Evolutionary conservation across 139 green algal species (phyloP).

Genomic region (Haematococcus lacustris): DNA sequence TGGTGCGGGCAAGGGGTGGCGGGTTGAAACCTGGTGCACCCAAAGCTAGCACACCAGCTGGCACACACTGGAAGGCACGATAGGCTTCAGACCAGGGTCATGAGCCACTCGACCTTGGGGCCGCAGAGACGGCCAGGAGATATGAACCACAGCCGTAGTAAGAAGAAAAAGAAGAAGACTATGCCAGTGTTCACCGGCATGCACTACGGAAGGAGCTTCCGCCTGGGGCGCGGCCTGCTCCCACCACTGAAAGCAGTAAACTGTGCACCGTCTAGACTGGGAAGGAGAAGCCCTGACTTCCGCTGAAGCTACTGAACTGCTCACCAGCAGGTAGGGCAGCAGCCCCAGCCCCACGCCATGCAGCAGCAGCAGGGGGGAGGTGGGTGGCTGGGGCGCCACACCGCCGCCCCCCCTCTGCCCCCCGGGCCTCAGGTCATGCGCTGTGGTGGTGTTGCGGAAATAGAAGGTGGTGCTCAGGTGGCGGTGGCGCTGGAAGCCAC

Average conservation of each 20-base stretch:
- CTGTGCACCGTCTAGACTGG: background rate
- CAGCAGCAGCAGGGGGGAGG: constrained; percentile 29
- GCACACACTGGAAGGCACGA: background rate
- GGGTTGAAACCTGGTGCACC: background rate
- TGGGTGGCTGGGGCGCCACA: constrained; percentile 6
- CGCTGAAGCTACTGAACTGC: background rate
- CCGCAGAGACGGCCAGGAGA: too few relatives aligned
- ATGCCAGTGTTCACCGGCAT: background rate
- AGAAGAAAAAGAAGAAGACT: background rate
- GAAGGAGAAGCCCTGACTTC: background rate
- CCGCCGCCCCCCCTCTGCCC: too few relatives aligned
- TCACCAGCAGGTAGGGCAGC: constrained; percentile 11
- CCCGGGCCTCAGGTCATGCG: too few relatives aligned
- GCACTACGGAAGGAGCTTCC: background rate
- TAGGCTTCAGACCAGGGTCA: background rate
- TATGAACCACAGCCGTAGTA: background rate
- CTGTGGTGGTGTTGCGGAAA: too few relatives aligned
- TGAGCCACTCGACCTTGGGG: too few relatives aligned
- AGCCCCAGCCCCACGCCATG: constrained; percentile 38
- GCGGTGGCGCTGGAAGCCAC: too few relatives aligned
- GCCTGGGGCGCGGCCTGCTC: background rate
- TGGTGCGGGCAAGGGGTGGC: background rate
- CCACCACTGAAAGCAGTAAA: background rate
- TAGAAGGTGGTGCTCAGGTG: too few relatives aligned
- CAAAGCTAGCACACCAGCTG: background rate